Evolutionary conservation across 192 early-diverging fungal species (phyloP).

Genomic region (Diversispora epigaea): DNA sequence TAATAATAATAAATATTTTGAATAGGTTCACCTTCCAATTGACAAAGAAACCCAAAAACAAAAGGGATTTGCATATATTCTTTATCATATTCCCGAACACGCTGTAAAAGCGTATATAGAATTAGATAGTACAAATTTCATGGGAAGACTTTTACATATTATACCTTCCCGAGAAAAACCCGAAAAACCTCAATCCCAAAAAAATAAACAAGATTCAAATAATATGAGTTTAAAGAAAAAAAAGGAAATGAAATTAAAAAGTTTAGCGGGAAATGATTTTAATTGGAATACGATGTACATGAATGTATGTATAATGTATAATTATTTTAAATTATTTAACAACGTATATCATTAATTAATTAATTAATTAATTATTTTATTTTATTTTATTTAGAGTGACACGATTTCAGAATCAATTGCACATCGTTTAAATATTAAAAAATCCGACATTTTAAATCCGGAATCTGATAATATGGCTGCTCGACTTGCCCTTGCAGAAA

Average conservation of each 20-base stretch:
- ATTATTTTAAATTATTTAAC: not conserved
- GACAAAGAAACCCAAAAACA: slow-evolving; percentile 88
- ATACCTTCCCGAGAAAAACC: slow-evolving; percentile 86
- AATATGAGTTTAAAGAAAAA: slow-evolving; percentile 74
- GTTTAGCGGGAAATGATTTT: slow-evolving; percentile 75
- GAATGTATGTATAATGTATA: slow-evolving; percentile 61
- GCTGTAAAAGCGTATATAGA: slow-evolving; percentile 84
- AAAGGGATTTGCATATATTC: slow-evolving; percentile 90
- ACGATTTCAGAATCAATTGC: slow-evolving; percentile 95
- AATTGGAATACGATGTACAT: slow-evolving; percentile 98
- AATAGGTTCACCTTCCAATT: slow-evolving; percentile 88
- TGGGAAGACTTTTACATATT: slow-evolving; percentile 90
- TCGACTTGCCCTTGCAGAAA: slow-evolving; percentile 95
- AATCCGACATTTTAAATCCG: slow-evolving; percentile 88
- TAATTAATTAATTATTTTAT: slow-evolving; percentile 1
- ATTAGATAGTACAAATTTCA: slow-evolving; percentile 83
- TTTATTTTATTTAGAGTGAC: slow-evolving; percentile 62
- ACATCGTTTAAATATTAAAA: slow-evolving; percentile 83
- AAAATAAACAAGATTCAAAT: slow-evolving; percentile 44
- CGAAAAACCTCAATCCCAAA: slow-evolving; percentile 17
- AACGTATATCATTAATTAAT: not conserved
- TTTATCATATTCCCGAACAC: slow-evolving; percentile 89
- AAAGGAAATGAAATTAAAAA: slow-evolving; percentile 78
- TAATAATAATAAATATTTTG: not conserved
- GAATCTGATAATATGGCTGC: slow-evolving; percentile 89